These are phyloP conservation scores for Paraconiothyrium sp. DNA, from an alignment of 2,329 filamentous ascomycete species.

Conservation along the genomic window DNA sequence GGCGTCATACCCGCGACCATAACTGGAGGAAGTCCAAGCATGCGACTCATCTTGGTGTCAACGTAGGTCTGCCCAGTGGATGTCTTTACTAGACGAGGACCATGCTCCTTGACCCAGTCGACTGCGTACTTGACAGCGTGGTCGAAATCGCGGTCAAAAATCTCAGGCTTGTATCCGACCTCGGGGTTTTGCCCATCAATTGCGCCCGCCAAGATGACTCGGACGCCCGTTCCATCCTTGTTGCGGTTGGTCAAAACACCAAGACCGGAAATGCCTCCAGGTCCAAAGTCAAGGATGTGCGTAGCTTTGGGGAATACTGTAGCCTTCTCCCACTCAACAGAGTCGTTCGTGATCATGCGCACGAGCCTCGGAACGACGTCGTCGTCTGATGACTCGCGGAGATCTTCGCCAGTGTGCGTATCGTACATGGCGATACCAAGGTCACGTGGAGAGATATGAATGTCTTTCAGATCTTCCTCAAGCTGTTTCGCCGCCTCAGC, in stretches of 20 bases:
- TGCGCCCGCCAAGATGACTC: slow-evolving; percentile 93
- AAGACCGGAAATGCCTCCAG: slow-evolving; percentile 94
- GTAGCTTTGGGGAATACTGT: slow-evolving; percentile 91
- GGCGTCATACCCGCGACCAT: slow-evolving; percentile 62
- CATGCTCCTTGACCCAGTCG: slow-evolving; percentile 98
- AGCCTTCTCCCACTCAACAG: slow-evolving; percentile 95
- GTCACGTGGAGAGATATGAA: slow-evolving; percentile 76
- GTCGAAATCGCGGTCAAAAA: slow-evolving; percentile 96
- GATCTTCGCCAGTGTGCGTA: slow-evolving; percentile 79
- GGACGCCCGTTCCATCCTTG: slow-evolving; percentile 97
- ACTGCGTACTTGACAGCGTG: slow-evolving; percentile 93
- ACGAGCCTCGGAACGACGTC: slow-evolving; percentile 88
- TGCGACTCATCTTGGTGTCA: slow-evolving; percentile 77
- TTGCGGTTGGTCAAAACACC: slow-evolving; percentile 97
- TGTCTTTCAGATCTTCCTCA: slow-evolving; percentile 84
- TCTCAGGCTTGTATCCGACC: slow-evolving; percentile 96
- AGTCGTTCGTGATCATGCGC: slow-evolving; percentile 91
- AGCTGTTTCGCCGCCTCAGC: slow-evolving; percentile 82
- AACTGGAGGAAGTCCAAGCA: slow-evolving; percentile 58
- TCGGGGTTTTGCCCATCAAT: slow-evolving; percentile 89
- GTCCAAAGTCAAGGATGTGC: slow-evolving; percentile 95
- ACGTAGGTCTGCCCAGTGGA: slow-evolving; percentile 90
- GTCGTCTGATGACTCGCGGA: slow-evolving; percentile 72
- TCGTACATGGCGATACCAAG: slow-evolving; percentile 89
- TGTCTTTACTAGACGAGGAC: slow-evolving; percentile 89